Base-by-base conservation (phyloP, 768 basidiomycete species). In the Russula ochroleuca region DNA sequence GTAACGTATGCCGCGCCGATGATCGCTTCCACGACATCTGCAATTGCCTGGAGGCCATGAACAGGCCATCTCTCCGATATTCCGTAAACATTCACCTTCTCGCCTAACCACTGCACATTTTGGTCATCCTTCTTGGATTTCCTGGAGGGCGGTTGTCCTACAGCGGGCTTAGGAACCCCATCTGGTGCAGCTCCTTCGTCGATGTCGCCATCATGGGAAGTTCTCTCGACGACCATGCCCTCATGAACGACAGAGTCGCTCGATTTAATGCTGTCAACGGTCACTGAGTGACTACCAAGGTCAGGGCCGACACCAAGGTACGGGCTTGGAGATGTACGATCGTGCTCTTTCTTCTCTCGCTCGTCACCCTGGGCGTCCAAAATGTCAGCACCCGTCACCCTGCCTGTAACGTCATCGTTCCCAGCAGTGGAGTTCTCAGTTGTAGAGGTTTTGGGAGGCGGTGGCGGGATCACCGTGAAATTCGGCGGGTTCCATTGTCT, bases 1-100 rank as follows among this genome's bases (percentile, higher is more conserved):
- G 86, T 83, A 50, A 89, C 77, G 71, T 86, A 92, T 5, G 88
- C 90, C 19, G 91, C 92, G 38, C 87, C 92, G 31, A 93, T 84
- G 63, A 94, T 84, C 4, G 92, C 90, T 74, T 94, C 92, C 10
- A 84, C 82, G 48, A 92, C 88, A 74, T 94, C 92, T 54, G 92
- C 92, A 33, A 92, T 78, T 23, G 85, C 83, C 92, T 93, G 35
- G 31, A 37, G 31, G 21, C 25, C 2, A 28, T 65, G 38, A 59
- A 45, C n/a, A 50, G 49, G 21, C 17, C 45, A 35, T 25, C 41
- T 28, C 57, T 48, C 55, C 51, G 59, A 48, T 54, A 62, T 53
- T 37, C 45, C 56, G 40, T 17, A 40, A 31, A n/a, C 47, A 41
- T 43, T 66, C 66, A 88, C 91, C 84, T 93, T 93, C 75, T 92